Conservation (phyloP, 352 stramenopile species). For the Globisporangium canariense region DNA sequence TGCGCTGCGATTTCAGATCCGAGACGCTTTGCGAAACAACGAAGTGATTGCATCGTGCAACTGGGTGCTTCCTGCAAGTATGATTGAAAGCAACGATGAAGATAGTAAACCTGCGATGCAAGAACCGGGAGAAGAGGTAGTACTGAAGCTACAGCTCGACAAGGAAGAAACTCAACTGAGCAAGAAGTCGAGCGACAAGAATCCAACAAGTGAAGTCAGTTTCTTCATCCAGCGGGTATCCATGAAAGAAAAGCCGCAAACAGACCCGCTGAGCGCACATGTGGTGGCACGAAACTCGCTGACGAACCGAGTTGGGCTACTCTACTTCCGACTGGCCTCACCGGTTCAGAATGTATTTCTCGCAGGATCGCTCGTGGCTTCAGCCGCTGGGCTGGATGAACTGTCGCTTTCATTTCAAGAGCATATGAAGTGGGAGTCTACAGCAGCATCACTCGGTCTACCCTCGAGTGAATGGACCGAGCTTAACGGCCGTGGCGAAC, state of each 20-base stretch:
- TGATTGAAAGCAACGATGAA: conserved; percentile 2
- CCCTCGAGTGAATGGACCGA: neutral
- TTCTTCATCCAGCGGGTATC: neutral
- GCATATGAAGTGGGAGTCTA: neutral
- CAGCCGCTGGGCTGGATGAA: neutral
- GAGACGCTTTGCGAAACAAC: conserved; percentile 16
- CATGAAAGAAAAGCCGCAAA: neutral
- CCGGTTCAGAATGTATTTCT: neutral
- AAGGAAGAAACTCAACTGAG: neutral
- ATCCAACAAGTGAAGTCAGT: neutral
- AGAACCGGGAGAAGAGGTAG: neutral
- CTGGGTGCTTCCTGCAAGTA: conserved; percentile 26
- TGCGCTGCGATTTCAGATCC: conserved; percentile 21
- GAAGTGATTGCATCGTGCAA: conserved; percentile 24
- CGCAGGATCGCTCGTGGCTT: neutral
- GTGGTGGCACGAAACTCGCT: neutral
- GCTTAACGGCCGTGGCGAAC: neutral
- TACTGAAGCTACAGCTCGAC: conserved; percentile 9
- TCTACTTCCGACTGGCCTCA: conserved; percentile 8
- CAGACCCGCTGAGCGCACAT: neutral
- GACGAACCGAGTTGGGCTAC: neutral
- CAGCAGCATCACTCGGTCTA: neutral
- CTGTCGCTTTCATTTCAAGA: neutral
- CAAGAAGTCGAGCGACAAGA: conserved; percentile 6
- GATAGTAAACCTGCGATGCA: neutral